A percentile compares a stretch with the other conserved stretches of the same genome.
These are phyloP conservation scores for Litchi chinensis DNA, from an alignment of 345 rosid genomes.

Conservation along the genomic window DNA sequence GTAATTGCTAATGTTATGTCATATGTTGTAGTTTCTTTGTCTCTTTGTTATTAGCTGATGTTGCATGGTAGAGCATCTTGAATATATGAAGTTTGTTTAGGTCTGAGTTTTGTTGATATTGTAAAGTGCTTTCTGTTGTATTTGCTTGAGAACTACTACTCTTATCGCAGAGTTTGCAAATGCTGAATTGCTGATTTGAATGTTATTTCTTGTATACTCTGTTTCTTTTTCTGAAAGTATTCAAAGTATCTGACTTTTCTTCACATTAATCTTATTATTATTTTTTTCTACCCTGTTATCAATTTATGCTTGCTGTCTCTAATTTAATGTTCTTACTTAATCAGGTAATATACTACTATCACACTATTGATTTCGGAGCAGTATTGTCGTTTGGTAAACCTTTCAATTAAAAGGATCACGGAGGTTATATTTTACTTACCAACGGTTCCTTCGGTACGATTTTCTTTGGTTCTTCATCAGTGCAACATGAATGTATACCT, in stretches of 20 bases:
- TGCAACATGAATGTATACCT: slow-evolving; percentile 99
- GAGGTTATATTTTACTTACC: slow-evolving; percentile 75
- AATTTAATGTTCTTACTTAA: background rate
- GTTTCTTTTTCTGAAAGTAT: background rate
- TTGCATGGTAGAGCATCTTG: background rate
- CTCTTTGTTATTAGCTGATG: background rate
- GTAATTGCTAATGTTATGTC: background rate
- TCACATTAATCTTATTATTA: background rate
- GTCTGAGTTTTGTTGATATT: background rate
- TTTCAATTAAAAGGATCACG: slow-evolving; percentile 62
- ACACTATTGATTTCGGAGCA: slow-evolving; percentile 64
- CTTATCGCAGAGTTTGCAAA: background rate
- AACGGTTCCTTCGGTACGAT: slow-evolving; percentile 69
- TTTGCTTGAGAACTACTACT: background rate
- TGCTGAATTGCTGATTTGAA: background rate
- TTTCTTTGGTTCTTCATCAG: slow-evolving; percentile 88
- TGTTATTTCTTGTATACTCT: background rate
- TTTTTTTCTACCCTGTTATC: background rate
- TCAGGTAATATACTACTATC: slow-evolving; percentile 63
- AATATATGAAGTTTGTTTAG: background rate
- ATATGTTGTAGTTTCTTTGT: background rate
- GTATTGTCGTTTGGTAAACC: slow-evolving; percentile 63
- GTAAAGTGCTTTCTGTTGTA: background rate
- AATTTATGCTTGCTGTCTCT: background rate
- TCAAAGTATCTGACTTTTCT: background rate